Conservation (phyloP, 2,329 filamentous ascomycete genomes). For the Pseudogymnoascus sp. region DNA sequence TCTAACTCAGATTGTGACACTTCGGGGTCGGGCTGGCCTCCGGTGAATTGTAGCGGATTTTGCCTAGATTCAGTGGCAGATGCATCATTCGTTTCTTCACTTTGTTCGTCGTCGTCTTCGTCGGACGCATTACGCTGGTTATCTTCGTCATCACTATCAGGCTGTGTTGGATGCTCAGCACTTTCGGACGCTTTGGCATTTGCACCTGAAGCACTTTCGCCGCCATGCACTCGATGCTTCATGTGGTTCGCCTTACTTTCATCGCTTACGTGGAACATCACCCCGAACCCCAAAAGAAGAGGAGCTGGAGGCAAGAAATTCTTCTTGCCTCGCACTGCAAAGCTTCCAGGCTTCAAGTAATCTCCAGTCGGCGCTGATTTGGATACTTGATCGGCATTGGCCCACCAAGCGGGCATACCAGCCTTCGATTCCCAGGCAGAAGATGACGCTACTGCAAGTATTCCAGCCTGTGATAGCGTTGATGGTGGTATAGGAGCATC, state of each 20-base stretch:
- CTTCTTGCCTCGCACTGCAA: constrained; percentile 78
- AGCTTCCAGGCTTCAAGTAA: constrained; percentile 68
- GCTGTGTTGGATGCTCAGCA: background rate
- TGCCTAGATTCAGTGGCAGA: constrained; percentile 18
- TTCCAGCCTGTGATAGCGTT: constrained; percentile 84
- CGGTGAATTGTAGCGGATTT: background rate
- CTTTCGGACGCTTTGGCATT: background rate
- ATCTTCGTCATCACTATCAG: constrained; percentile 13
- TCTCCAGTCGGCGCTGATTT: constrained; percentile 77
- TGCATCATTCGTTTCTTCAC: constrained; percentile 25
- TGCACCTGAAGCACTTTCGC: background rate
- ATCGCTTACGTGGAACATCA: constrained; percentile 83
- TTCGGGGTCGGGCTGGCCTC: constrained; percentile 15
- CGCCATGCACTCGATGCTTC: constrained; percentile 58
- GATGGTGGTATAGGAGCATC: constrained; percentile 86
- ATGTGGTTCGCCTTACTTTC: constrained; percentile 75
- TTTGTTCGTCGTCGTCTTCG: constrained; percentile 24
- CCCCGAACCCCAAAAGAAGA: constrained; percentile 76
- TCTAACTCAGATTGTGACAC: constrained; percentile 22
- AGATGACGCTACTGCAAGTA: constrained; percentile 75
- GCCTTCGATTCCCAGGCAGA: constrained; percentile 95
- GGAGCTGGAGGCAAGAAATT: constrained; percentile 85
- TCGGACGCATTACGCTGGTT: constrained; percentile 21
- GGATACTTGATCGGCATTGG: constrained; percentile 78
- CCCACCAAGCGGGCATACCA: constrained; percentile 95